phyloP scores from a whole-genome alignment of 2,329 filamentous ascomycete genomes.

The Microsporum canis region DNA sequence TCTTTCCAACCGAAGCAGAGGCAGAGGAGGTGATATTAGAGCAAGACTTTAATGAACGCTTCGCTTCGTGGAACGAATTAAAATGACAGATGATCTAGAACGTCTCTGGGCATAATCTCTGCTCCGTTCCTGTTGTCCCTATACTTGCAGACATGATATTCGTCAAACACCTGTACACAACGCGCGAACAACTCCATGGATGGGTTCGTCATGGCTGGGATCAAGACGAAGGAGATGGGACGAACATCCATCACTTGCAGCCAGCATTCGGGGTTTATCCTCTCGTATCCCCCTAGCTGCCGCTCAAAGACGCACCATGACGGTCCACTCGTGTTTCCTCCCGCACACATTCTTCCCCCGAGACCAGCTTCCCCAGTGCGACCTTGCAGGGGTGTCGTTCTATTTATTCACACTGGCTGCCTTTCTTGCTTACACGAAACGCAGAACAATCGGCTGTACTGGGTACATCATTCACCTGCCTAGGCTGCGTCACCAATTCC shows the following conservation, averaged over 20 bases:
- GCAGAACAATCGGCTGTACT: not conserved
- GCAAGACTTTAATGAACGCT: not conserved
- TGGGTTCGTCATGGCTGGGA: not conserved
- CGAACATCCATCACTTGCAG: not conserved
- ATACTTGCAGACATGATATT: not conserved
- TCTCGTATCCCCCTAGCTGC: not conserved
- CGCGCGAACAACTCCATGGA: not conserved
- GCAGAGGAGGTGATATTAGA: not conserved
- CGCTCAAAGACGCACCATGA: not conserved
- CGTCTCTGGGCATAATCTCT: not conserved
- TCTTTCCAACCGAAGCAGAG: too few species aligned
- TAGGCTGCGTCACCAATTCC: not conserved
- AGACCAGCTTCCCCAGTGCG: not conserved
- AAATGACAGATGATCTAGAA: not conserved
- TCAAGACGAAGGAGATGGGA: not conserved
- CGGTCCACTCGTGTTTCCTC: not conserved
- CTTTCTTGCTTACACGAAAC: not conserved
- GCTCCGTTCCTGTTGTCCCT: not conserved
- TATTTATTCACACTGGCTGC: not conserved
- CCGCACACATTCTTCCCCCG: not conserved
- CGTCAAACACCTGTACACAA: not conserved
- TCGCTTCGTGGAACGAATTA: not conserved
- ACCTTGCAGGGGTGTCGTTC: not conserved
- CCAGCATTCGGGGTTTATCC: not conserved
- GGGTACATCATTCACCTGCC: not conserved